Conservation (phyloP, 2,329 filamentous ascomycete species). For the Sarocladium kiliense region DNA sequence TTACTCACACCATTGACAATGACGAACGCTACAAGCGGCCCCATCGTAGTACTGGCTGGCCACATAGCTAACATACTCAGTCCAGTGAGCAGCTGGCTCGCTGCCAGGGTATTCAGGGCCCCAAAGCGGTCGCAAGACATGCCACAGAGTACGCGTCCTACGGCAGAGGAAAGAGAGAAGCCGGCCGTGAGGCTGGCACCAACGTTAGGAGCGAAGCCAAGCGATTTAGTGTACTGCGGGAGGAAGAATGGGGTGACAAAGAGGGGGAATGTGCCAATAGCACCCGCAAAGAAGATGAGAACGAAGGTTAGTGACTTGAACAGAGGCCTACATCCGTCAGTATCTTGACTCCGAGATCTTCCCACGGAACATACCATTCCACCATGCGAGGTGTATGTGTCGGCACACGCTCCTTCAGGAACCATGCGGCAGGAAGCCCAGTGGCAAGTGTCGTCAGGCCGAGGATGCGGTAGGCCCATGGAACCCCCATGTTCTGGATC, state of each 20-base stretch:
- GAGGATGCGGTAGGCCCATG: conserved; percentile 48
- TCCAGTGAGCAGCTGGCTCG: conserved; percentile 45
- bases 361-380: conserved; percentile 37
- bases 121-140: conserved; percentile 49
- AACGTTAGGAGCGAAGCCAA: conserved; percentile 46
- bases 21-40: conserved; percentile 49
- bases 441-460: conserved; percentile 48
- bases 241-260: conserved; percentile 13
- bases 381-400: conserved; percentile 34
- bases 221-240: conserved; percentile 43
- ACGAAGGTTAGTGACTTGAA: conserved; percentile 48
- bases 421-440: conserved; percentile 48
- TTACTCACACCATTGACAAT: conserved; percentile 56
- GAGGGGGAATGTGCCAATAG: conserved; percentile 50
- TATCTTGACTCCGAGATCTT: no score
- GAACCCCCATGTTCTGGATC: conserved; percentile 37
- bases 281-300: conserved; percentile 47
- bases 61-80: conserved; percentile 57
- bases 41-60: conserved; percentile 52
- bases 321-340: conserved; percentile 31
- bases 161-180: conserved; percentile 56
- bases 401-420: conserved; percentile 43
- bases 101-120: conserved; percentile 48
- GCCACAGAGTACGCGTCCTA: conserved; percentile 51
- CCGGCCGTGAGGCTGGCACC: conserved; percentile 55